Percentiles rank a stretch among this genome's conserved stretches.
Conservation (phyloP, 345 rosid species). For the Euclidium syriacum region DNA sequence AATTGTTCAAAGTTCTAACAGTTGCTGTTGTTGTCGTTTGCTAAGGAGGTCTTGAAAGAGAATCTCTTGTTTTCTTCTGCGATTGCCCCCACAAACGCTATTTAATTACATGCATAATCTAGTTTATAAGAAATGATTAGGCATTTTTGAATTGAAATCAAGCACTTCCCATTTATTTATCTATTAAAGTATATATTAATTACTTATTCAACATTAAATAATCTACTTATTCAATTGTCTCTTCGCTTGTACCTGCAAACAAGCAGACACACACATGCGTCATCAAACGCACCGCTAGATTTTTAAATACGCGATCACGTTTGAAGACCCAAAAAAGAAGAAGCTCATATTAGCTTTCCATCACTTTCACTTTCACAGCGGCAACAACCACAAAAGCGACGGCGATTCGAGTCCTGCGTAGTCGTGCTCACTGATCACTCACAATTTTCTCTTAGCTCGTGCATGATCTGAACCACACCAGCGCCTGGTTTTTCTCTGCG, state of each 20-base stretch:
- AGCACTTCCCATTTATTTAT: not conserved
- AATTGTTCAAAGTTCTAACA: conserved; percentile 10
- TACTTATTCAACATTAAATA: not conserved
- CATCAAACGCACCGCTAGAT: conserved; percentile 19
- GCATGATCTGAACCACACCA: not conserved
- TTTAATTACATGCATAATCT: not conserved
- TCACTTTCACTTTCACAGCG: not conserved
- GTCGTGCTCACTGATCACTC: conserved; percentile 20
- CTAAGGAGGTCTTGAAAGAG: not conserved
- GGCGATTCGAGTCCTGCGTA: conserved; percentile 13
- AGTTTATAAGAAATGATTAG: conserved; percentile 4
- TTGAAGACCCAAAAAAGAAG: not conserved
- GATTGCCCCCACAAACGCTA: conserved; percentile 3
- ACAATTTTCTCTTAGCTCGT: not conserved
- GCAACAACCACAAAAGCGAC: not conserved
- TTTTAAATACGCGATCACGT: conserved; percentile 13
- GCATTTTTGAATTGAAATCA: not conserved
- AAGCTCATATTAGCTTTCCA: not conserved
- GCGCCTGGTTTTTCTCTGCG: not conserved
- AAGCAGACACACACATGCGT: conserved; percentile 15
- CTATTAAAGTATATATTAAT: not conserved
- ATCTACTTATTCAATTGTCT: not conserved
- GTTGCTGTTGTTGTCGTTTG: conserved; percentile 23
- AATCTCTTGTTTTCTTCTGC: conserved; percentile 10
- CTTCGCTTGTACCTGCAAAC: too few species aligned